Base-by-base conservation (phyloP, 208 protist species). In the Leishmania guyanensis region DNA sequence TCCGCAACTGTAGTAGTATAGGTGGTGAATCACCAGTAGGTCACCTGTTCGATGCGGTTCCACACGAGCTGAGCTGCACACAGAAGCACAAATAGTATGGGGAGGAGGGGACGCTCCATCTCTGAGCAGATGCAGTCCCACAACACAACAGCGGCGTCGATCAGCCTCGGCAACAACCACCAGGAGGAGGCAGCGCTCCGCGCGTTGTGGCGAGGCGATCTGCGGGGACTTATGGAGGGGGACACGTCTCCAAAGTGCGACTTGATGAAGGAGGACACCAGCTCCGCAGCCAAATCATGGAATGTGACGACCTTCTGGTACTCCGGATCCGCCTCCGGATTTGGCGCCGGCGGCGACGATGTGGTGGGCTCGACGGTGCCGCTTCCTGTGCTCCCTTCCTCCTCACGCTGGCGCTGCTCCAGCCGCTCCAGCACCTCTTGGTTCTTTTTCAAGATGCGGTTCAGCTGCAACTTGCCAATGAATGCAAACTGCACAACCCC, bases 251-350 rank as follows among this genome's bases (percentile, higher is more conserved):
- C 81, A 26, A 84, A 77, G 46, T 80, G 22, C 2, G 75, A 64
- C 14, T 66, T 77, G 12, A 64, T 80, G 76, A 80, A 77, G 48
- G 76, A 54, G 4, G 65, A 50, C 16, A 84, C 81, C 2, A 84
- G 75, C 54, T 80, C 73, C 33, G 81, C 62, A 46, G 70, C 53
- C 50, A 84, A 73, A 22, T 84, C 81, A 36, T 75, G 54, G 36
- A 84, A 80, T 50, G 75, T 84, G 5, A 80, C 58, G 54, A 84
- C 56, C 43, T 84, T 84, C 33, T 73, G 75, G 39, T 79, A 84
- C 69, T 66, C 66, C 22, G 81, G 81, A 56, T 84, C 68, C 26
- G 62, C 36, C 60, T 84, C 81, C 48, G 62, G 68, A 33, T 80
- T 65, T 10, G 53, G 53, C 43, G 14, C 8, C 43, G 39, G 58